These are phyloP conservation scores for Aspergillus steynii DNA, from an alignment of 495 filamentous ascomycete species.

Conservation along the genomic window DNA sequence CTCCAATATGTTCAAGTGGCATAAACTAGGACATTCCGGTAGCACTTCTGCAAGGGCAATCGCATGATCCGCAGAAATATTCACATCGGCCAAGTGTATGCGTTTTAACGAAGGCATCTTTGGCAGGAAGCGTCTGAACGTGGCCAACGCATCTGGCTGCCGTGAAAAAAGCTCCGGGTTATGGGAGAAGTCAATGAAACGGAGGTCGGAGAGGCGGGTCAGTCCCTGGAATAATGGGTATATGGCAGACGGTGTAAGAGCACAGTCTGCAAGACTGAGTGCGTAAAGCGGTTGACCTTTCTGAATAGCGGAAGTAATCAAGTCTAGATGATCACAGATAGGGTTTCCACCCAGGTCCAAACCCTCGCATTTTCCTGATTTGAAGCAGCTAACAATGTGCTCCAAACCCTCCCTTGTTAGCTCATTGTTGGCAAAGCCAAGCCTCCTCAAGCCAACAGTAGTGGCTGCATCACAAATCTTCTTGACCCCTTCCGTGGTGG, in stretches of 20 bases:
- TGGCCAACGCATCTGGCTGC: slow-evolving; percentile 70
- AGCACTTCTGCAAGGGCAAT: slow-evolving; percentile 89
- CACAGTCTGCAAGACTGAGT: slow-evolving; percentile 85
- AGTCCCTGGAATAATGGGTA: slow-evolving; percentile 76
- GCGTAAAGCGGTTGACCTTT: slow-evolving; percentile 69
- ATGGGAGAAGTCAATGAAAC: slow-evolving; percentile 88
- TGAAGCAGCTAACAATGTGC: slow-evolving; percentile 74
- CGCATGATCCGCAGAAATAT: slow-evolving; percentile 78
- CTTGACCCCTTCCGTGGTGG: slow-evolving; percentile 67
- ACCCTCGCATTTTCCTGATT: slow-evolving; percentile 75
- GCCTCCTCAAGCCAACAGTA: slow-evolving; percentile 69
- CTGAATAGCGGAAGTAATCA: slow-evolving; percentile 65
- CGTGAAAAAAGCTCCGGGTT: slow-evolving; percentile 78
- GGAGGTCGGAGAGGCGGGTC: slow-evolving; percentile 68
- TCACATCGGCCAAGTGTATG: slow-evolving; percentile 86
- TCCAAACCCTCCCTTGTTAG: slow-evolving; percentile 71
- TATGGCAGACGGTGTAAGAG: slow-evolving; percentile 69
- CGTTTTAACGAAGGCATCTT: slow-evolving; percentile 79
- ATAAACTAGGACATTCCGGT: slow-evolving; percentile 77
- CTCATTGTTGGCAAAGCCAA: slow-evolving; percentile 80
- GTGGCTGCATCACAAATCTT: slow-evolving; percentile 73
- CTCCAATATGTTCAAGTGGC: slow-evolving; percentile 85
- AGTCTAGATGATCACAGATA: slow-evolving; percentile 65
- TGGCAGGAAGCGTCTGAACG: slow-evolving; percentile 81
- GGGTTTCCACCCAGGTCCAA: slow-evolving; percentile 95